Base-by-base conservation (phyloP, 352 stramenopile genomes). In the Aphanomyces stellatus region DNA sequence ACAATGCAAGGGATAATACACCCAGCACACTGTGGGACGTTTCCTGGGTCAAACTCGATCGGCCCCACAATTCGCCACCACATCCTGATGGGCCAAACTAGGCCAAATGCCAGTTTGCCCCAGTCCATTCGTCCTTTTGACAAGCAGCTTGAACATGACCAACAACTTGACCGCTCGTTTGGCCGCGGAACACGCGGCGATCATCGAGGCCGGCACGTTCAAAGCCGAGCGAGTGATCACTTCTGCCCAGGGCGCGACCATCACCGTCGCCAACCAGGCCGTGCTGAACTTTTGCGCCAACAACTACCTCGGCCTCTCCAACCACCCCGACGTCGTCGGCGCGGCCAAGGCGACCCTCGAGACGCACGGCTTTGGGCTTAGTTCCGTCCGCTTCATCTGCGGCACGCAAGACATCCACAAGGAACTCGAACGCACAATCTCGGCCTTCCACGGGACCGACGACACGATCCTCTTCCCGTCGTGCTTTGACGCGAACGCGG, bases 261-360 rank as follows among this genome's bases (percentile, higher is more conserved):
- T 97, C 70, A 74, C 69, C 1, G 91, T 97, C 19, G 76, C 75
- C 53, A 55, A 82, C 28, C 35, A 71, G 4, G 13, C 34, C 2
- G 92, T 98, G 72, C 82, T 98, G 63, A 98, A 97, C 74, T 97
- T 98, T 62, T 98, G 92, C 72, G 85, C 90, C 65, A 98, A 98
- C 78, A 97, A 98, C 74, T 98, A 98, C 78, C 69, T 98, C 33
- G 92, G 91, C 0, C 75, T 98, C 46, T 93, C 85, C 69, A 94
- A 95, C 75, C 80, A 98, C 74, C 84, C 83, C 15, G 75, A 77
- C 17, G 78, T 98, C 40, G 80, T 97, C 19, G 56, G 86, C 5
- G 91, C 91, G 11, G 92, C 92, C 31, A 87, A 95, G 43, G 55
- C 78, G 4, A 76, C 92, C 65, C 71, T 98, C 19, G 79, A 96